phyloP scores from a whole-genome alignment of 2,329 filamentous ascomycete genomes.

The Pestalotiopsis sp. region DNA sequence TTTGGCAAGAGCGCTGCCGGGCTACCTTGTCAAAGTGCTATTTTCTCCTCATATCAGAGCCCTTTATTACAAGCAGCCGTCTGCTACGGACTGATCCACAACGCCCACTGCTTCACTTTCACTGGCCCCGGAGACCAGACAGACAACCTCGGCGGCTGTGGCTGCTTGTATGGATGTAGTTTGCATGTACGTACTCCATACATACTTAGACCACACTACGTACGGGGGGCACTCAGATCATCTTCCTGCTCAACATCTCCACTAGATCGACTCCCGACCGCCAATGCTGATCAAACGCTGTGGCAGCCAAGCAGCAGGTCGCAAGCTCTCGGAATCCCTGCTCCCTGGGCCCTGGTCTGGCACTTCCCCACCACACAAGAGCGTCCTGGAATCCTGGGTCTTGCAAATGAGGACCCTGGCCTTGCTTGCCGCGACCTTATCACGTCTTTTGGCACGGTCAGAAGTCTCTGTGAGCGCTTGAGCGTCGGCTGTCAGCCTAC shows the following conservation, averaged over 20 bases:
- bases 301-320: conserved; percentile 5
- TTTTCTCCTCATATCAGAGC: background rate
- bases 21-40: background rate
- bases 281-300: conserved; percentile 14
- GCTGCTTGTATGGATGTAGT: background rate
- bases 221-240: background rate
- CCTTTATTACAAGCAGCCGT: conserved; percentile 1
- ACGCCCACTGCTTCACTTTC: background rate
- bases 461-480: background rate
- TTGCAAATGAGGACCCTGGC: conserved; percentile 13
- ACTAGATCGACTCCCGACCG: conserved; percentile 5
- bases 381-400: conserved; percentile 10
- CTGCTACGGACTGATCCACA: background rate
- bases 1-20: background rate
- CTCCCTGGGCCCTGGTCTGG: background rate
- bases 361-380: conserved; percentile 12
- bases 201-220: background rate
- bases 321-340: conserved; percentile 14
- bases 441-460: background rate
- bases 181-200: no score
- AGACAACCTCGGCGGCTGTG: background rate
- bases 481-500: background rate
- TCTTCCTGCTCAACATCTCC: background rate
- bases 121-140: background rate
- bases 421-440: conserved; percentile 14